Conservation (phyloP, 208 protist genomes). For the Leishmania guyanensis region DNA sequence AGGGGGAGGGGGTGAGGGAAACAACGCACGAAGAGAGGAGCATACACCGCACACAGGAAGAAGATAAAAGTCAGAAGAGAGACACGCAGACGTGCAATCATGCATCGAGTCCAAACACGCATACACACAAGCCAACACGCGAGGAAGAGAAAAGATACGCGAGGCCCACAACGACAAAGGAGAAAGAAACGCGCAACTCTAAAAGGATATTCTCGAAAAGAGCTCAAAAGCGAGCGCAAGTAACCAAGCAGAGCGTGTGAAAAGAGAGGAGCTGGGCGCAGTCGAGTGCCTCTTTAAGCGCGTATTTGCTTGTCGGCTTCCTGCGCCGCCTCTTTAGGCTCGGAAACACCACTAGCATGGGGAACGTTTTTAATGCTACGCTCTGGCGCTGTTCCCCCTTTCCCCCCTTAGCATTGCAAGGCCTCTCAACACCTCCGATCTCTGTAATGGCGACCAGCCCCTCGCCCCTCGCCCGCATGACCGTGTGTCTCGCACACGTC, state of each 20-base stretch:
- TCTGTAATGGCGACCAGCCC: not conserved
- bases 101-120: not conserved
- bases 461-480: not conserved
- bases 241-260: too few species aligned
- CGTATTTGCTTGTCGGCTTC: not conserved
- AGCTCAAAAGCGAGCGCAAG: not conserved
- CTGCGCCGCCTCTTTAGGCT: not conserved
- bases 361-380: too few species aligned
- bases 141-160: slow-evolving; percentile 6
- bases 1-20: not conserved
- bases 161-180: too few species aligned
- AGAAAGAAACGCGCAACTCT: not conserved
- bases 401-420: not conserved
- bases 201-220: not conserved
- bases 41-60: not conserved
- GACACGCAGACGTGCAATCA: not conserved
- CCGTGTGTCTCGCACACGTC: not conserved
- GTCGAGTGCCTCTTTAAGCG: not conserved
- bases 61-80: not conserved
- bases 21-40: not conserved
- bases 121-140: not conserved
- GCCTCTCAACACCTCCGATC: not conserved
- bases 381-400: not conserved
- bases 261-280: too few species aligned
- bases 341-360: not conserved